Base-by-base conservation (phyloP, 306 rosid genomes). In the Vigna reflexopilosa region DNA sequence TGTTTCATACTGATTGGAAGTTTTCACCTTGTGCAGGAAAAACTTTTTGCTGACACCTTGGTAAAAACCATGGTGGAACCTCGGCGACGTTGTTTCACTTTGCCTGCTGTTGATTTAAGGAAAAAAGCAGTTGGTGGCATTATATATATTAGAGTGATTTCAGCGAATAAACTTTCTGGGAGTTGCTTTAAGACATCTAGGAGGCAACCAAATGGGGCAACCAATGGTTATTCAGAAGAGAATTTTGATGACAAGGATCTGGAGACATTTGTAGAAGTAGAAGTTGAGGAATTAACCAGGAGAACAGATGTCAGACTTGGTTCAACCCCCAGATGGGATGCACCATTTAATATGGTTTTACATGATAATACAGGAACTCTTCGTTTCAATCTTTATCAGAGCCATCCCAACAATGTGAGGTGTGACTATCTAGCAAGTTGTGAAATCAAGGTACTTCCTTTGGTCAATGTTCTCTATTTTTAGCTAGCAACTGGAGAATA, bases 51-150 rank as follows among this genome's bases (percentile, higher is more conserved):
- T 8, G 99, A 96, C 51, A 87, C 95, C 44, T 69, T 96, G 81
- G 89, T 81, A 40, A 96, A 89, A 82, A 96, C 97, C 13, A 96
- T 93, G 99, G 99, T 96, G 78, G 99, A 96, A 83, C 98, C 99
- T 87, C 94, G 90, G 34, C 93, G 98, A 6, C 96, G 93, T 8
- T 96, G 99, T 84, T 85, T 85, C 81, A 76, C 98, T 67, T 84
- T 96, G 87, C 98, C 98, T 76, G 90, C 97, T 0, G 86, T 83
- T 62, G 93, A 88, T 73, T 84, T 93, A 22, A 84, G 88, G 81
- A 96, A 90, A 82, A 87, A 68, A 83, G 97, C 91, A 10, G 98
- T 90, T 77, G 98, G 98, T 42, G 97, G 99, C 70, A 90, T 87
- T 61, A 83, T 93, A 82, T 85, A 91, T 65, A 87, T 93, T 66